Percentiles rank a stretch among this genome's conserved stretches.
Evolutionary conservation across 805 yeast species (phyloP).

Genomic region (Lipomyces starkeyi): DNA sequence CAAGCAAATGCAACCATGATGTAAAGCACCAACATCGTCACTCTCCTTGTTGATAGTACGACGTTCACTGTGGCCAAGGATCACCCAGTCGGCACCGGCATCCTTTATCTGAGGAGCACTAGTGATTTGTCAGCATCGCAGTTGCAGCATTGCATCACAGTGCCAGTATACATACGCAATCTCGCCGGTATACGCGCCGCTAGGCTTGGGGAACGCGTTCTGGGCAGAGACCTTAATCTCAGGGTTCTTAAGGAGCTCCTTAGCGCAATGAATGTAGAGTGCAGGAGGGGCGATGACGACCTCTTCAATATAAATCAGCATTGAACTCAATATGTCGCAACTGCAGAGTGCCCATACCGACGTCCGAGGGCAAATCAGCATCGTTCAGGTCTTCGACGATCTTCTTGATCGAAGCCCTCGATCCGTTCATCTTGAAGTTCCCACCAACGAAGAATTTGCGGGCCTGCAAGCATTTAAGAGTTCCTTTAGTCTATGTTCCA

Average conservation of each 20-base stretch:
- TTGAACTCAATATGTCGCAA: background rate
- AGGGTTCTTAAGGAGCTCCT: slow-evolving; percentile 64
- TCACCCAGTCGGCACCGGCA: slow-evolving; percentile 90
- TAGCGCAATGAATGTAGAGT: slow-evolving; percentile 83
- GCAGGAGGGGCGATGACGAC: slow-evolving; percentile 98
- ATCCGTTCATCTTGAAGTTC: slow-evolving; percentile 98
- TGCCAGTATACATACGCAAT: slow-evolving; percentile 54
- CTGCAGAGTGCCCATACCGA: slow-evolving; percentile 49
- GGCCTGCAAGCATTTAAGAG: slow-evolving; percentile 53
- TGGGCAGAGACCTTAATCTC: slow-evolving; percentile 88
- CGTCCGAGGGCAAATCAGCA: slow-evolving; percentile 74
- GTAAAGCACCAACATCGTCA: slow-evolving; percentile 50
- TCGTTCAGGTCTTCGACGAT: slow-evolving; percentile 84
- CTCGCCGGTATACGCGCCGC: slow-evolving; percentile 99
- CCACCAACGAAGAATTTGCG: slow-evolving; percentile 98
- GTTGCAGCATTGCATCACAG: background rate
- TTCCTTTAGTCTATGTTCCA: background rate
- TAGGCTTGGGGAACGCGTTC: slow-evolving; percentile 82
- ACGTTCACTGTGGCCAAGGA: slow-evolving; percentile 98
- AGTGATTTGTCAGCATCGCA: background rate
- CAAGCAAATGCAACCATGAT: background rate
- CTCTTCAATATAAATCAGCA: slow-evolving; percentile 45
- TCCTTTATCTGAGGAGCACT: slow-evolving; percentile 82
- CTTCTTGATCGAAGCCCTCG: slow-evolving; percentile 79
- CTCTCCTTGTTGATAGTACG: slow-evolving; percentile 90